Base-by-base conservation (phyloP, 805 yeast genomes). In the Candida ipomoeae region DNA sequence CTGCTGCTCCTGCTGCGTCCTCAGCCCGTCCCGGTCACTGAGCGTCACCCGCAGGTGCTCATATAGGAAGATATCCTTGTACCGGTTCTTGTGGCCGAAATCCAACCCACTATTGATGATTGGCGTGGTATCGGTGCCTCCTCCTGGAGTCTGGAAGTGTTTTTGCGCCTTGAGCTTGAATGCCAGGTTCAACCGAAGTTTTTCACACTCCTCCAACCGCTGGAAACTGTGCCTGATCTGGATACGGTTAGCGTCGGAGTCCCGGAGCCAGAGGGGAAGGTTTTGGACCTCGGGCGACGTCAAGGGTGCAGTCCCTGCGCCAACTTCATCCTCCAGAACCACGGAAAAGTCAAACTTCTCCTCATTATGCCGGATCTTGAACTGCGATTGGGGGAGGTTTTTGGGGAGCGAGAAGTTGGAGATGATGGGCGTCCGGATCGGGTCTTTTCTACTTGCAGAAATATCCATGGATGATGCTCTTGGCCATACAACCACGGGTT, bases 181-280 rank as follows among this genome's bases (percentile, higher is more conserved):
- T 3, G 59, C 59, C 20, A 49, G 41, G 44, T 82, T 81, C 50
- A 90, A 72, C 39, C 97, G 72, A 15, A 74, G 75, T 55, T 82
- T 81, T 63, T 91, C 97, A 29, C 79, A 74, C 42, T 78, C 67
- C 67, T 92, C 96, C 41, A 91, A 70, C 43, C 68, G 68, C 55
- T 80, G 78, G 64, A 89, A 91, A 55, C 82, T 64, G 1, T 58
- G 56, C 32, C 57, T 59, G 23, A 69, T 59, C 20, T 55, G 59
- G 36, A 41, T 17, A 35, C 46, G 45, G 44, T 50, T 52, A 3
- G 46, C 37, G 13, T 51, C 49, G 21, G 53, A 46, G 11, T 46
- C 34, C 6, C 31, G 40, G 20, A 57, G 47, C 62, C 62, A 58
- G n/a, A 37, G 35, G n/a, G 62, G 62, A 1, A 58, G 47, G 11